Base-by-base conservation (phyloP, 805 yeast genomes). In the Hanseniaspora lindneri region DNA sequence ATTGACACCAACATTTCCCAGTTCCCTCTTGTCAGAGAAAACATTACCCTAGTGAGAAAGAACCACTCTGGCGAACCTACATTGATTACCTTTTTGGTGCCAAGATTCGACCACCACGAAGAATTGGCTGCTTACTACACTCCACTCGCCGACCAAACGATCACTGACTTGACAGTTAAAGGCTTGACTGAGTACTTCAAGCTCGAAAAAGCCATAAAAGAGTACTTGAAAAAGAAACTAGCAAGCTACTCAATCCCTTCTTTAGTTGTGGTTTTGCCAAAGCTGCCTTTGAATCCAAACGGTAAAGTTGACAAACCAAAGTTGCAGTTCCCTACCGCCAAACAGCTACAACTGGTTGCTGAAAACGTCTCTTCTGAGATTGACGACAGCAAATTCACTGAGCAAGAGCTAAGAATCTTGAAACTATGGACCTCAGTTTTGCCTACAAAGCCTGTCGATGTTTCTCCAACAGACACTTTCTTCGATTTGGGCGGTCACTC, bases 401-500 rank as follows among this genome's bases (percentile, higher is more conserved):
- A 73, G 39, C 71, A 75, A 30, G 94, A 92, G 66, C 64, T 71
- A 1, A 68, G 75, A 52, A 75, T 92, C 37, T 76, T 82, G 53
- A 88, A 87, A 50, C 65, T 92, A 52, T 92, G 98, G 98, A 66
- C 82, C 46, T 74, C 73, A 23, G 81, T 92, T 11, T 72, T 92
- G 55, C 97, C 97, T 37, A 82, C 78, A 55, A 74, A 77, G 54
- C 96, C 96, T 6, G 81, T 89, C 1, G 67, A 83, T 2, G 73
- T 87, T 37, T 71, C 80, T 27, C 80, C 81, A 29, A 74, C 75
- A 2, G 98, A 92, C 63, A 83, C 94, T 1, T 92, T 92, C 75
- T 92, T 92, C 60, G 99, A 92, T 61, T 69, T 94, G 47, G 99
- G 99, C 51, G 99, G 99, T 2, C 99, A 92, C 65, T 89, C 97